These are phyloP conservation scores for Pichia deserticola DNA, from an alignment of 805 yeast genomes.

Conservation along the genomic window DNA sequence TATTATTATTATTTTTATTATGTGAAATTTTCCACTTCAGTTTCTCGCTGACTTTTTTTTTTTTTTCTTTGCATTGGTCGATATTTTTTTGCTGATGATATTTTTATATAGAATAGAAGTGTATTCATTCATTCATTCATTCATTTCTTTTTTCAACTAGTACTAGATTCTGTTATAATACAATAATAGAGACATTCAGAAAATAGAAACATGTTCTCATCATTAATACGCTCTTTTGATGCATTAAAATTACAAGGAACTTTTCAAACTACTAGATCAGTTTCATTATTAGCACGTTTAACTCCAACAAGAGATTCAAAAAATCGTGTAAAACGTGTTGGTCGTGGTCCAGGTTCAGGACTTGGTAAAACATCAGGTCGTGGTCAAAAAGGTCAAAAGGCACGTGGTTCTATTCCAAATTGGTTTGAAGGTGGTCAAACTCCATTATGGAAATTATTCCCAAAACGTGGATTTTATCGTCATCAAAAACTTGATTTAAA, in stretches of 20 bases:
- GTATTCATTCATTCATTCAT: no score
- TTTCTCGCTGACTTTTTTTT: no score
- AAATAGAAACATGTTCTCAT: not conserved
- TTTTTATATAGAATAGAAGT: no score
- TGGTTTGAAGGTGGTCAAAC: constrained; percentile 99
- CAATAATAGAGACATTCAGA: not conserved
- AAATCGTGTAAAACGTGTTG: constrained; percentile 61
- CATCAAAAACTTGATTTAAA: constrained; percentile 45
- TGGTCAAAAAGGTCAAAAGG: constrained; percentile 98
- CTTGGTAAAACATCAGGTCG: constrained; percentile 93
- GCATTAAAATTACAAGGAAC: constrained; percentile 1
- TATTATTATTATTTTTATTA: no score
- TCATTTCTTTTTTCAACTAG: not conserved
- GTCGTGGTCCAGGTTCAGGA: constrained; percentile 94
- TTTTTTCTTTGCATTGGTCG: no score
- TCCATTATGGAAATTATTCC: constrained; percentile 75
- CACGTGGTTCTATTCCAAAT: constrained; percentile 80
- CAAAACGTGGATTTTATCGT: constrained; percentile 82
- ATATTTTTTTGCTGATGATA: no score
- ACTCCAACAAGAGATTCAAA: constrained; percentile 59
- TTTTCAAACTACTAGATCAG: constrained; percentile 14
- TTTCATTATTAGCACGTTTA: constrained; percentile 46
- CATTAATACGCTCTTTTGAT: not conserved
- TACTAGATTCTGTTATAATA: not conserved
- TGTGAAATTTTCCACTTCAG: no score